Base-by-base conservation (phyloP, 345 rosid species). In the Arabidopsis suecica region DNA sequence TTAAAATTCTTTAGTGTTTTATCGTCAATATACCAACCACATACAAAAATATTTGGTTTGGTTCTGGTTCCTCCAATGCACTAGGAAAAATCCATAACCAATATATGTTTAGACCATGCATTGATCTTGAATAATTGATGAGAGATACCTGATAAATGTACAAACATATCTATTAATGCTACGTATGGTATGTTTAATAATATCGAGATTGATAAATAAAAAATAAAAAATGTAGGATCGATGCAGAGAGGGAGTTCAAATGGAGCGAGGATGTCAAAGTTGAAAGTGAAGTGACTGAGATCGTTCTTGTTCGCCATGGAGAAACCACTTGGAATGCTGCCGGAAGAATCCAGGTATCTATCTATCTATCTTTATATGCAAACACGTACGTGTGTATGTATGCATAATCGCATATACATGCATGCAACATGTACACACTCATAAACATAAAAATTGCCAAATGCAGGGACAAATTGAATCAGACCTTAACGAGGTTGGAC, bases 301-400 rank as follows among this genome's bases (percentile, higher is more conserved):
- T 79, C 37, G 78, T 79, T 68, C 82, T 79, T 79, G 82, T 79
- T 68, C 82, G 82, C 23, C 82, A 79, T 68, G 82, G 82, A 61
- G 82, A 79, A 61, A 79, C 82, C 71, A 73, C 78, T 60, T 79
- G 82, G 82, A 79, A 79, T 73, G 75, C 78, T 73, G 82, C 82
- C 8, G 78, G 82, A 54, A 61, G 82, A 68, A 79, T 79, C 61
- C 82, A 79, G 78, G 82, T 78, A 59, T 42, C 7, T 53, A n/a
- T 45, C 10, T 44, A 59, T 36, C 1, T 18, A 12, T 41, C 3
- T 41, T 1, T 42, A 49, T 8, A 49, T 49, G 12, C 13, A 22
- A 50, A 6, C 28, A 41, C 30, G 16, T 25, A 12, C 11, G 6
- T 14, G 62, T 57, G 23, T 0, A 28, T 33, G 16, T 2, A 73